A percentile compares a stretch with the other conserved stretches of the same genome.
Evolutionary conservation across 495 filamentous ascomycete species (phyloP).

Genomic region (Corynascus novoguineensis): DNA sequence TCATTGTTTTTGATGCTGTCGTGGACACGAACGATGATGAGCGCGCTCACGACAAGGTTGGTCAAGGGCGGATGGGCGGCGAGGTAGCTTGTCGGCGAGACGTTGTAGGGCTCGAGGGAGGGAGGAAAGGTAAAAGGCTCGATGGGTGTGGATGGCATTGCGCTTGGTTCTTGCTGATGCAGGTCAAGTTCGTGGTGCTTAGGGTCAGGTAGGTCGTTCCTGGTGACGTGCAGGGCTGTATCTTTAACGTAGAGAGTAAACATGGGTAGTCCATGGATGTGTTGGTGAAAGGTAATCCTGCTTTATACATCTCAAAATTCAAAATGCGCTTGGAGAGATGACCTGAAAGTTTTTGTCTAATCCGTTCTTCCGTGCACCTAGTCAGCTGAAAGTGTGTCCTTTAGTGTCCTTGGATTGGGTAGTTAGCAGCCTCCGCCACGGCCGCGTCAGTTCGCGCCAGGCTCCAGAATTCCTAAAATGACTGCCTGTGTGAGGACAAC

Average conservation of each 20-base stretch:
- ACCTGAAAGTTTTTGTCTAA: too few species aligned
- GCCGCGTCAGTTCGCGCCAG: background rate
- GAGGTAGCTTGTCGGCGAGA: conserved; percentile 23
- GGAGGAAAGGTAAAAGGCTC: background rate
- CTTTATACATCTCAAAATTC: too few species aligned
- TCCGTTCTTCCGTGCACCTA: too few species aligned
- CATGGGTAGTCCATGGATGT: too few species aligned
- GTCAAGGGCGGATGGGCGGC: conserved; percentile 18
- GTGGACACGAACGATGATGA: too few species aligned
- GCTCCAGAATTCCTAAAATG: background rate
- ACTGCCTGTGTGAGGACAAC: background rate
- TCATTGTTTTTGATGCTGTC: conserved; percentile 22
- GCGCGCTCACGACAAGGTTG: conserved; percentile 29
- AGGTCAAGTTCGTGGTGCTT: background rate
- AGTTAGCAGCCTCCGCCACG: too few species aligned
- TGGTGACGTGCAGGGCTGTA: too few species aligned
- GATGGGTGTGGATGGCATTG: background rate
- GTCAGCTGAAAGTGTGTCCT: too few species aligned
- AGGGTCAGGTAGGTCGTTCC: background rate
- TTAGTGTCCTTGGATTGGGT: too few species aligned
- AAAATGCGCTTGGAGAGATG: too few species aligned
- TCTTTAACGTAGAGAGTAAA: too few species aligned
- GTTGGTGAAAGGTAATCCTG: too few species aligned
- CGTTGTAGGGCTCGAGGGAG: conserved; percentile 4
- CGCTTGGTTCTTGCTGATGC: background rate